Base-by-base conservation (phyloP, 148 eudicot genomes). In the Bassia scoparia region DNA sequence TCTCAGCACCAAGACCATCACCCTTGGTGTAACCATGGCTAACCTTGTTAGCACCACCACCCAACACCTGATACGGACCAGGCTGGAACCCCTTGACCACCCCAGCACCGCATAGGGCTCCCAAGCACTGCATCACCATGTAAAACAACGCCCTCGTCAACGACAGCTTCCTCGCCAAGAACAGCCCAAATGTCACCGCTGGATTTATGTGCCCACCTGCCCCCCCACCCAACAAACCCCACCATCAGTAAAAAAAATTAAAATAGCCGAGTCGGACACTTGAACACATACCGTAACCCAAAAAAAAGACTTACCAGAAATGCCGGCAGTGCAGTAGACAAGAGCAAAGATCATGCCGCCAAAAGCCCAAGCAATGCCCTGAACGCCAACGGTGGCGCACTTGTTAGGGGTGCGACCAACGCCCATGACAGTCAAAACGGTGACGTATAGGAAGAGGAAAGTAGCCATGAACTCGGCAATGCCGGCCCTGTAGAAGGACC, bases 201-300 rank as follows among this genome's bases (percentile, higher is more conserved):
- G 97, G 97, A 78, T 89, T 91, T 12, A 91, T 91, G 81, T 91
- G 97, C 34, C 97, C 97, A 71, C 97, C 97, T 91, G 91, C n/a
- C 81, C 49, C 26, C 56, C 73, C 27, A 12, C 27, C 23, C 60
- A n/a, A 55, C 29, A 55, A 1, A 55, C 17, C 17, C 5, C 35
- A 29, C 17, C 9, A 33, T 3, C 2, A 44, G 33, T 13, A 46
- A 3, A 0, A 52, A 16, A 31, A 6, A 34, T 30, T 7, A 4
- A 21, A 18, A 29, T 0, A 54, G 27, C 2, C 2, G 15, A 48
- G 10, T 48, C 10, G 15, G 52, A 13, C 2, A 5, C 10, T 48
- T 7, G 15, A 5, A n/a, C n/a, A n/a, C n/a, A n/a, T n/a, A n/a
- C n/a, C 43, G 5, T 2, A 10, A 37, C 43, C n/a, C n/a, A n/a